Evolutionary conservation across 2,329 filamentous ascomycete genomes (phyloP).

Genomic region (Gaeumannomyces tritici): DNA sequence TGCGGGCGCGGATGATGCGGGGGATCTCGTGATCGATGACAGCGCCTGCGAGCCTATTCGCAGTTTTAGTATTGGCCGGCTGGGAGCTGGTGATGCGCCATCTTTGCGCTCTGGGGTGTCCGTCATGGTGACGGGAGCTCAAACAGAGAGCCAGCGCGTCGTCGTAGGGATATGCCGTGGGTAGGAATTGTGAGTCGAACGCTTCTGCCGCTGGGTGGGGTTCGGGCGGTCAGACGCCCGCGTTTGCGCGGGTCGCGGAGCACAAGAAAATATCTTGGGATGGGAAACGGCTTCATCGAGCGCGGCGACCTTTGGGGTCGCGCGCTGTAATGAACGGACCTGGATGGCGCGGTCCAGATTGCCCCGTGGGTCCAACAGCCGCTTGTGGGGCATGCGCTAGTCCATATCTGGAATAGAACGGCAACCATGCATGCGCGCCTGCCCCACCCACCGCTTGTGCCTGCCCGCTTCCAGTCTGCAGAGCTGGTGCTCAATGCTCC

Average conservation of each 20-base stretch:
- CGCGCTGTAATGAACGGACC: not conserved
- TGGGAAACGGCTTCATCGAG: not conserved
- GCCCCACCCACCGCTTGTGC: not conserved
- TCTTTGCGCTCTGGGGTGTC: not conserved
- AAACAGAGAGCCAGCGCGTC: not conserved
- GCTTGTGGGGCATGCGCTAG: not conserved
- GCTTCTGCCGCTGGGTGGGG: not conserved
- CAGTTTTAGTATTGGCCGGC: constrained; percentile 1
- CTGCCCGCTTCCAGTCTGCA: too few species aligned
- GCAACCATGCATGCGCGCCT: not conserved
- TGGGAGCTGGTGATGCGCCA: not conserved
- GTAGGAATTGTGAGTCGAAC: not conserved
- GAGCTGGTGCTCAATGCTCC: not conserved
- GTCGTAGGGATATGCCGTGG: not conserved
- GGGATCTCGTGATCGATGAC: not conserved
- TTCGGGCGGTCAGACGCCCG: not conserved
- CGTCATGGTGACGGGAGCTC: not conserved
- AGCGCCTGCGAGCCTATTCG: not conserved
- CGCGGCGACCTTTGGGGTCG: not conserved
- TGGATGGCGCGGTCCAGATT: too few species aligned
- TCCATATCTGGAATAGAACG: not conserved
- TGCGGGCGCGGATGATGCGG: not conserved
- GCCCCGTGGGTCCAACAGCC: not conserved
- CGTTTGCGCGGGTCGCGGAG: not conserved
- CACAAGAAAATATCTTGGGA: not conserved